These are phyloP conservation scores for Aspergillus sp. DNA, from an alignment of 2,329 filamentous ascomycete genomes.

Conservation along the genomic window DNA sequence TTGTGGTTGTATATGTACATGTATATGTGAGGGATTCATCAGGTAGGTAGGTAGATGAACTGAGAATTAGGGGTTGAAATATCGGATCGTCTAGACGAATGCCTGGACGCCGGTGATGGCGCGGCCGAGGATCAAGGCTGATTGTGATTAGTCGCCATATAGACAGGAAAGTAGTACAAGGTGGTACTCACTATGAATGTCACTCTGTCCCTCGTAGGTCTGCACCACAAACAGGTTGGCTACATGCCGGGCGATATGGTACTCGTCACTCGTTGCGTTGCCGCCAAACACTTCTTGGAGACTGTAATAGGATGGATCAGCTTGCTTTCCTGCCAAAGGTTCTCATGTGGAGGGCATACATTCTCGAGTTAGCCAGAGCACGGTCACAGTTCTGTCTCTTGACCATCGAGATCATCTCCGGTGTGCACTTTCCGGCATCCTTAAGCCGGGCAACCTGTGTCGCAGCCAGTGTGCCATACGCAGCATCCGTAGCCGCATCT, in stretches of 20 bases:
- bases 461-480: slow-evolving; percentile 86
- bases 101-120: slow-evolving; percentile 76
- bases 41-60: background rate
- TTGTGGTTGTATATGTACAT: background rate
- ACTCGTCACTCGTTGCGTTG: slow-evolving; percentile 98
- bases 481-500: slow-evolving; percentile 86
- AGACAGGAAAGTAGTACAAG: too few species aligned
- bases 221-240: slow-evolving; percentile 96
- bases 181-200: slow-evolving; percentile 66
- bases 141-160: slow-evolving; percentile 5
- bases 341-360: slow-evolving; percentile 43
- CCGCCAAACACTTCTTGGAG: slow-evolving; percentile 96
- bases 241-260: slow-evolving; percentile 90
- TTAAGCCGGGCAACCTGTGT: slow-evolving; percentile 91
- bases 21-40: background rate
- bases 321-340: too few species aligned
- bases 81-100: slow-evolving; percentile 60
- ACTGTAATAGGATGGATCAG: slow-evolving; percentile 34
- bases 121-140: slow-evolving; percentile 68
- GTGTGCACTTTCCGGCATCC: slow-evolving; percentile 81
- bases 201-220: slow-evolving; percentile 97
- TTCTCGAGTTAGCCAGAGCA: slow-evolving; percentile 75
- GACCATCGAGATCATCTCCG: slow-evolving; percentile 96
- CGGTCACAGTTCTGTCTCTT: slow-evolving; percentile 97
- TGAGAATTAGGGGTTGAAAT: background rate